phyloP scores from a whole-genome alignment of 1,139 yeast genomes.

The Geotrichum fermentans region DNA sequence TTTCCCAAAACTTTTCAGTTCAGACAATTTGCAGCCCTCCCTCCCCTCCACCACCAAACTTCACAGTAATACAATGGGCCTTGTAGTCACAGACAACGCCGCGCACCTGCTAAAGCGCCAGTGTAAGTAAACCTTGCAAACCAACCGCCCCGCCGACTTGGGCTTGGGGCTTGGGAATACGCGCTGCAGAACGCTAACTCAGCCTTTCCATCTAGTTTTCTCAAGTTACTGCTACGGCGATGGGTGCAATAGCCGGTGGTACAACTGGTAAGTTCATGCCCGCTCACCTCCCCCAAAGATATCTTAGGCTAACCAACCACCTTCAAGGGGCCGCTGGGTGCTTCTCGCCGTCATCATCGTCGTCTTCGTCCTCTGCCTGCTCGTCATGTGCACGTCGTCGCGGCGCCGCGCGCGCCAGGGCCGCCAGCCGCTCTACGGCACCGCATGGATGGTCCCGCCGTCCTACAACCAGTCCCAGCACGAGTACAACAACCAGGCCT shows the following conservation, averaged over 20 bases:
- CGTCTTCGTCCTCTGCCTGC: slow-evolving; percentile 49
- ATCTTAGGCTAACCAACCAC: background rate
- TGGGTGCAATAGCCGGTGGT: slow-evolving; percentile 3
- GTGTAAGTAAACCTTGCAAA: slow-evolving; percentile 7
- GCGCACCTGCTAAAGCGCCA: slow-evolving; percentile 9
- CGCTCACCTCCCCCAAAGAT: background rate
- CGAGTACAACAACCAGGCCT: slow-evolving; percentile 44
- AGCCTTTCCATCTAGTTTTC: background rate
- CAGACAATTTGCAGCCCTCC: no score
- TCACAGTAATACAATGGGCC: background rate
- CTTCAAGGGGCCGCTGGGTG: slow-evolving; percentile 47
- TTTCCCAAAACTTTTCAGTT: no score
- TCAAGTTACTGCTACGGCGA: slow-evolving; percentile 6
- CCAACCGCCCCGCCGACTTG: no score
- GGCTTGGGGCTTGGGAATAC: no score
- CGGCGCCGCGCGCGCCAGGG: slow-evolving; percentile 58
- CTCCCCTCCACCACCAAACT: no score
- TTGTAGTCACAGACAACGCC: background rate
- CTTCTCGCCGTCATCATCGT: slow-evolving; percentile 45
- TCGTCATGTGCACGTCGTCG: slow-evolving; percentile 45
- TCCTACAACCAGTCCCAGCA: slow-evolving; percentile 70
- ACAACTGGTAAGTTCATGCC: slow-evolving; percentile 9
- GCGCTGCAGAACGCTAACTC: no score
- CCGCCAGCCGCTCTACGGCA: slow-evolving; percentile 66
- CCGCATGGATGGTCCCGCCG: slow-evolving; percentile 91